Evolutionary conservation across 352 stramenopile genomes (phyloP).

Genomic region (Phytophthora vignae): DNA sequence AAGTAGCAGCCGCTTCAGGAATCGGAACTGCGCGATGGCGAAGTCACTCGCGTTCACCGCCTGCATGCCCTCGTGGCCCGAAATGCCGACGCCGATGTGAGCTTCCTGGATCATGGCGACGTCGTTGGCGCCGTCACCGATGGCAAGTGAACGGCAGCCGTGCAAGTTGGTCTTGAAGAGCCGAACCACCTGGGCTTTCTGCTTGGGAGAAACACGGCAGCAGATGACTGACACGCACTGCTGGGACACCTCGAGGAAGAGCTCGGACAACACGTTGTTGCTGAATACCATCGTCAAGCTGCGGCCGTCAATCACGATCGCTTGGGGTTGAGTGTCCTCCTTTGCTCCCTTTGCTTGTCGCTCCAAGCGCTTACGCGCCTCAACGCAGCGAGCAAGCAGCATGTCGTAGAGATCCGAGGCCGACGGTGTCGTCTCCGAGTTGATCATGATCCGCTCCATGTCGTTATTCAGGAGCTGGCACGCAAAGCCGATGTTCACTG

Average conservation of each 20-base stretch:
- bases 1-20: conserved; percentile 95
- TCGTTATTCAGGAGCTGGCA: conserved; percentile 96
- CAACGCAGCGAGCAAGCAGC: conserved; percentile 55
- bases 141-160: conserved; percentile 92
- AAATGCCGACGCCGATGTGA: conserved; percentile 98
- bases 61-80: conserved; percentile 98
- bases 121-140: conserved; percentile 99
- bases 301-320: conserved; percentile 80
- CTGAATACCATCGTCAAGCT: conserved; percentile 83
- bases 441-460: conserved; percentile 93
- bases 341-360: conserved; percentile 19
- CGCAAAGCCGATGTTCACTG: conserved; percentile 97
- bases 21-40: conserved; percentile 98
- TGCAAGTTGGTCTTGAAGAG: conserved; percentile 89
- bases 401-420: conserved; percentile 70
- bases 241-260: conserved; percentile 89
- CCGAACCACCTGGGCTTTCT: conserved; percentile 92
- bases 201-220: conserved; percentile 92
- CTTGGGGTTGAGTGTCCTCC: conserved; percentile 37
- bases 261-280: conserved; percentile 70
- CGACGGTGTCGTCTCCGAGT: conserved; percentile 64
- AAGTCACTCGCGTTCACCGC: conserved; percentile 99
- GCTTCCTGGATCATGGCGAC: conserved; percentile 99
- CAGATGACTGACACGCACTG: conserved; percentile 90
- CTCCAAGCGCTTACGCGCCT: conserved; percentile 49